phyloP scores from a whole-genome alignment of 1,284 basidiomycete genomes.

The Puccinia brachypodii region DNA sequence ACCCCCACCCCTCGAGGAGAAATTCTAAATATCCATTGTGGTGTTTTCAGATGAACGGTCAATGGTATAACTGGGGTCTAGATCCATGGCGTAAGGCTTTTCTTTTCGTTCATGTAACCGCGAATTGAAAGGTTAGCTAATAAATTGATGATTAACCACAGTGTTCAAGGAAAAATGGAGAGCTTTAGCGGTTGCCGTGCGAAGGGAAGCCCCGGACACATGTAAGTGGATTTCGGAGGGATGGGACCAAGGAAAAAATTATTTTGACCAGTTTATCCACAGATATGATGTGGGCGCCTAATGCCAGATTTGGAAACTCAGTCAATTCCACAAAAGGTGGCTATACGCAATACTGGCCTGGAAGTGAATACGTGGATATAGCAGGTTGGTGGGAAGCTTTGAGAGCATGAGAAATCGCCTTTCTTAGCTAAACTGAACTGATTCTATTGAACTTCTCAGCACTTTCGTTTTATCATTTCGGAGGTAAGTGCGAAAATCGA shows the following conservation, averaged over 20 bases:
- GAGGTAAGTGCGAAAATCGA: constrained; percentile 10
- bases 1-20: not conserved
- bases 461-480: constrained; percentile 40
- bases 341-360: constrained; percentile 28
- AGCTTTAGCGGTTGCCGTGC: constrained; percentile 12
- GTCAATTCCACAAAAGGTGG: constrained; percentile 9
- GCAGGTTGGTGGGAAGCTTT: constrained; percentile 4
- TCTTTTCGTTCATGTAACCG: not conserved
- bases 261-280: not conserved
- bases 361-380: constrained; percentile 3
- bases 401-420: not conserved
- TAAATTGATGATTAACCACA: not conserved
- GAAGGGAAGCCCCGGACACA: constrained; percentile 12
- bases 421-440: not conserved
- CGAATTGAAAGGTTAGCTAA: not conserved
- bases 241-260: not conserved
- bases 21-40: not conserved
- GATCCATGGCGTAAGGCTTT: constrained; percentile 23
- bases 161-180: constrained; percentile 34
- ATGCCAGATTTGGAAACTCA: constrained; percentile 24
- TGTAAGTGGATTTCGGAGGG: not conserved
- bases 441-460: not conserved
- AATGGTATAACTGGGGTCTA: constrained; percentile 32
- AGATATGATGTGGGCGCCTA: constrained; percentile 37
- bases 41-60: constrained; percentile 32